Conservation (phyloP, 805 yeast genomes). For the Yamadazyma kitorensis region DNA sequence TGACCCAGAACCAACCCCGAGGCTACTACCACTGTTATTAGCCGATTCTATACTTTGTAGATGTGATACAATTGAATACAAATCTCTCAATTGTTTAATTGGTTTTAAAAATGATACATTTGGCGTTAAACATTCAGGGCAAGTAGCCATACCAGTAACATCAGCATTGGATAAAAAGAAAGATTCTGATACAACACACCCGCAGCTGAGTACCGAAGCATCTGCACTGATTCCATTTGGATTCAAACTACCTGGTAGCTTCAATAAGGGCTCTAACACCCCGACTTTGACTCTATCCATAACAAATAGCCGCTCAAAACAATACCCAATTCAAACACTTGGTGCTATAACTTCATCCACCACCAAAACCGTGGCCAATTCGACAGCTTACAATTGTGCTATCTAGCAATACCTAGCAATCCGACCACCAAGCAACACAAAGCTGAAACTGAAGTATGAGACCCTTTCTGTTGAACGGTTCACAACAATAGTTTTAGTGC, state of each 20-base stretch:
- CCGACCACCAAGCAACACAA: too few relatives aligned
- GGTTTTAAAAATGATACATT: conserved; percentile 21
- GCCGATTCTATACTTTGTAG: conserved; percentile 1
- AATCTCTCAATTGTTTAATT: conserved; percentile 31
- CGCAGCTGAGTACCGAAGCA: conserved; percentile 38
- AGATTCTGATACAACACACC: conserved; percentile 38
- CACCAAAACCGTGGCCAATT: too few relatives aligned
- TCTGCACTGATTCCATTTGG: conserved; percentile 23
- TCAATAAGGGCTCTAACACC: conserved; percentile 16
- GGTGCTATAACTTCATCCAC: too few relatives aligned
- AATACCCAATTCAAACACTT: too few relatives aligned
- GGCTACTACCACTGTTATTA: not conserved
- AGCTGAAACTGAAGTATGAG: too few relatives aligned
- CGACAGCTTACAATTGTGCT: too few relatives aligned
- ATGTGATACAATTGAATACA: conserved; percentile 22
- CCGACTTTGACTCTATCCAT: too few relatives aligned
- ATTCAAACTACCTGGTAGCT: conserved; percentile 4
- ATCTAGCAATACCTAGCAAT: too few relatives aligned
- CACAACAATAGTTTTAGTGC: too few relatives aligned
- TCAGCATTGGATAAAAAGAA: conserved; percentile 16
- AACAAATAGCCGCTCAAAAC: too few relatives aligned
- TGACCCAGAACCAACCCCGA: not conserved
- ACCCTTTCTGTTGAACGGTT: too few relatives aligned
- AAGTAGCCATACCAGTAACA: conserved; percentile 11
- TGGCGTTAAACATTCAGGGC: conserved; percentile 23